Conservation (phyloP, 805 yeast genomes). For the Cyberlindnera mycetangii region DNA sequence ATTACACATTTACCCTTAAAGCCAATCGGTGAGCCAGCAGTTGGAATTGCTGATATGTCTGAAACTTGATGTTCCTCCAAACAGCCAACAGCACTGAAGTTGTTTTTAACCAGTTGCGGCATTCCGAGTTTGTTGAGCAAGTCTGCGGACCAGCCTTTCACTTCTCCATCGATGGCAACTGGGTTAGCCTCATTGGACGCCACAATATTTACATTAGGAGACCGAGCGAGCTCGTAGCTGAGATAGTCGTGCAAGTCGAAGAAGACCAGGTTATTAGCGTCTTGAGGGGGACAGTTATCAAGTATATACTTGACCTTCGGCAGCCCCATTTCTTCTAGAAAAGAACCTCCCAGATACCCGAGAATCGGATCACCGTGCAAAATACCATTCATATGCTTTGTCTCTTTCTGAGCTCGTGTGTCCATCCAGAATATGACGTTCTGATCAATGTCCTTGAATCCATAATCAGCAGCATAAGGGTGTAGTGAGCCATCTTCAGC, state of each 20-base stretch:
- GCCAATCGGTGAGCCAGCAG: conserved; percentile 33
- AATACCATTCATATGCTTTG: conserved; percentile 21
- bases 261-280: conserved; percentile 32
- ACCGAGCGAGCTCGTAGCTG: conserved; percentile 28
- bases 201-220: conserved; percentile 10
- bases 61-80: conserved; percentile 19
- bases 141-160: conserved; percentile 47
- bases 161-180: conserved; percentile 54
- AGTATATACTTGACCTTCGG: conserved; percentile 46
- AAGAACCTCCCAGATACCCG: conserved; percentile 38
- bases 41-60: conserved; percentile 20
- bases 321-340: conserved; percentile 57
- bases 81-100: conserved; percentile 31
- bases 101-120: conserved; percentile 7
- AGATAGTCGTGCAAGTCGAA: conserved; percentile 52
- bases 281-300: conserved; percentile 25
- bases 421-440: conserved; percentile 64
- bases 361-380: conserved; percentile 21
- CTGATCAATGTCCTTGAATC: conserved; percentile 24
- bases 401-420: conserved; percentile 38
- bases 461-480: conserved; percentile 35
- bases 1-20: conserved; percentile 16
- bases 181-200: conserved; percentile 10
- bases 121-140: conserved; percentile 29
- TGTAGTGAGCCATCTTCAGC: conserved; percentile 9